Conservation (phyloP, 2,329 filamentous ascomycete species). For the Colletotrichum gloeosporioides region DNA sequence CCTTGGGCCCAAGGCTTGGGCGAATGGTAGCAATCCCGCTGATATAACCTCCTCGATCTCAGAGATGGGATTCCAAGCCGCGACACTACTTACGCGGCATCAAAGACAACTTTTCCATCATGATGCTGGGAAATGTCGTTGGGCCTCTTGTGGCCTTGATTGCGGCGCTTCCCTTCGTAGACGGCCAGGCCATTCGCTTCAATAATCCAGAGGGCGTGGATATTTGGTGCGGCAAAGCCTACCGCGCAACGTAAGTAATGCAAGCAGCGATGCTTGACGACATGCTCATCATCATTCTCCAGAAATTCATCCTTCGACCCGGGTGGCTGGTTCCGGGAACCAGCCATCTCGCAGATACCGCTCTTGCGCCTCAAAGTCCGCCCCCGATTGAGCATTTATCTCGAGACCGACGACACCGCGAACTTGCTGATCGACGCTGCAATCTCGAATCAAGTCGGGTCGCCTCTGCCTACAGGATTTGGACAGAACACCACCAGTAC, state of each 20-base stretch:
- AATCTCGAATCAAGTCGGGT: constrained; percentile 45
- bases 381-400: constrained; percentile 52
- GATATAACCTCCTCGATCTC: background rate
- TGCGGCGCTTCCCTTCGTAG: background rate
- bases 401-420: constrained; percentile 43
- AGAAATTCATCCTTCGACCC: constrained; percentile 48
- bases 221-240: constrained; percentile 19
- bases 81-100: background rate
- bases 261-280: background rate
- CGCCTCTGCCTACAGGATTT: constrained; percentile 31
- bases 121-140: background rate
- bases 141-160: background rate
- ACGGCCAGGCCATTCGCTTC: constrained; percentile 7
- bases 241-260: constrained; percentile 7
- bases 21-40: background rate
- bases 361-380: constrained; percentile 49
- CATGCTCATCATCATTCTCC: background rate
- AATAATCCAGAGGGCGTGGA: constrained; percentile 16
- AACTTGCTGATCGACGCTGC: constrained; percentile 50
- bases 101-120: background rate
- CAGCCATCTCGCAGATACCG: constrained; percentile 33
- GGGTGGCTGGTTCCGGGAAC: constrained; percentile 46
- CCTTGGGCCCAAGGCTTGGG: background rate
- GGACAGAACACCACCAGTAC: constrained; percentile 24
- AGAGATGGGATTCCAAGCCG: background rate